Base-by-base conservation (phyloP, 345 rosid species). In the Populus nigra region DNA sequence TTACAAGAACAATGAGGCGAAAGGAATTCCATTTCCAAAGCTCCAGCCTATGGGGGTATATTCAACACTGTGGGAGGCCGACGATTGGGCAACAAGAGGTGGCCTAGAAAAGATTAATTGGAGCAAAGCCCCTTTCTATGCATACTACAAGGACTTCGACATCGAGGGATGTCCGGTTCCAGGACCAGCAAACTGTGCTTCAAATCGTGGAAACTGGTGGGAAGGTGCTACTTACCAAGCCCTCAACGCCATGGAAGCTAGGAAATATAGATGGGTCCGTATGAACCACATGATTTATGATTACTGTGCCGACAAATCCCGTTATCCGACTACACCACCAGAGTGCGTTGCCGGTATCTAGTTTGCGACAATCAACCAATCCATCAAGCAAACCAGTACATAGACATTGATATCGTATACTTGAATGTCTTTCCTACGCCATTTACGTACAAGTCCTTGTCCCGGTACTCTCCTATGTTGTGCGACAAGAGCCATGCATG, bases 21-120 rank as follows among this genome's bases (percentile, higher is more conserved):
- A 36, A 75, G 87, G 92, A 50, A 73, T 88, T 68, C 86, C 92
- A 3, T 95, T 68, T 81, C 99, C 99, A 11, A 93, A 66, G 59
- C 59, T 72, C 72, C 99, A 95, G 83, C 90, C 98, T 1, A 95
- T 95, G 98, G 91, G 93, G 8, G 85, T 95, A 6, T 93, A 88
- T 83, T 95, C 99, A 50, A 95, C 99, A 9, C 79, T 95, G 71
- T 95, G 99, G 99, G 96, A 95, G 80, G 98, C 99, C 1, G 99
- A 95, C 80, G 89, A 95, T 61, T 95, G 99, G 99, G 99, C 98
- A 38, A 95, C 98, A 53, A 92, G 99, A 80, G 99, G 99, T 0
- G 98, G 99, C 13, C 83, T 92, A 6, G 98, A 93, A 86, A 95
- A 95, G 74, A 95, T 92, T 59, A 77, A 93, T 80, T 95, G 99